Base-by-base conservation (phyloP, 495 filamentous ascomycete species). In the Tuber aestivum region DNA sequence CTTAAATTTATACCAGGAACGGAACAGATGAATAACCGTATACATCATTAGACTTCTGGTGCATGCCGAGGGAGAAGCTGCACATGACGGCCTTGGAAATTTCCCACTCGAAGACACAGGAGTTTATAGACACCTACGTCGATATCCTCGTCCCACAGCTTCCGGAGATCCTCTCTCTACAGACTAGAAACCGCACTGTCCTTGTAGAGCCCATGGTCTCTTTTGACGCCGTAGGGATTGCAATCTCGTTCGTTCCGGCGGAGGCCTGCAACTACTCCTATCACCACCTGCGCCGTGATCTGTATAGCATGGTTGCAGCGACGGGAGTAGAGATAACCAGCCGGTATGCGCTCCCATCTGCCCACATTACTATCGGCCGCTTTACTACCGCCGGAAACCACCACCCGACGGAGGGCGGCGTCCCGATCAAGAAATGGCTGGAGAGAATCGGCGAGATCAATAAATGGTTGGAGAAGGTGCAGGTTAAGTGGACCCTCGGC, bases 11-110 rank as follows among this genome's bases (percentile, higher is more conserved):
- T 35, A 70, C 37, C 65, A 37, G 65, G 20, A 16, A 35, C 42
- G 50, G 45, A 10, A 42, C 20, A n/a, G n/a, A n/a, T 23, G 23
- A n/a, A 50, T 50, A 50, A 50, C 48, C 48, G 3, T n/a, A 50
- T 50, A n/a, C 8, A 50, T 50, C 48, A 23, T 10, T 77, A 95
- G 93, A 87, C 74, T 84, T 97, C 40, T 97, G 95, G 95, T 86
- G 94, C 35, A 94, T 95, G 89, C 93, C 94, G 12, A 80, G 86
- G 10, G 85, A 90, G 71, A 86, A 88, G 77, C 91, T 97, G 72
- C 95, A 97, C 85, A 88, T 97, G 83, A 99, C 95, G 0, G 89
- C 90, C 1, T 86, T 97, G 12, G 95, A 99, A 83, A 84, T 97
- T 71, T 88, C 90, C 12, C 92, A 93, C 82, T 93, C 91, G 0